Evolutionary conservation across 495 filamentous ascomycete genomes (phyloP), one percentile per base, ranked within the genome.

Genomic region (Penicillium argentinense): DNA sequence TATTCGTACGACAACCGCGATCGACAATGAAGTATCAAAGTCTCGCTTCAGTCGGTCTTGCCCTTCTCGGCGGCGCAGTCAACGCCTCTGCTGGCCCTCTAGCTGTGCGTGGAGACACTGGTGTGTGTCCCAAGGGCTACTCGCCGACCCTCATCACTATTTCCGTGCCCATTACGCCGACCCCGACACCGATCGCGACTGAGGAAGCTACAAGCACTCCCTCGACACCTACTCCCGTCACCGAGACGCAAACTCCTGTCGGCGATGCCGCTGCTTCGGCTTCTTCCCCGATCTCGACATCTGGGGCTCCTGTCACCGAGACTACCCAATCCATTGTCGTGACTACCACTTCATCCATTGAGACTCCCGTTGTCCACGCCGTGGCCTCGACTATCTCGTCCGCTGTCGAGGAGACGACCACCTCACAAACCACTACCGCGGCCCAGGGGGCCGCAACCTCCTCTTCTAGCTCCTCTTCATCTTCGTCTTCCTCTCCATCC

Each of bases 21-120:
- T n/a, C n/a, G 42, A 62, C 23, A 40, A 71, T 71, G 67, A 71
- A 64, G 57, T 69, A 62, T 36, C 62, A 66, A 17, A 46, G 34
- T 27, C 38, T 71, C 11, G 50, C 57, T 33, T 66, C 56, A 12
- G 22, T 69, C 12, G 54, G 54, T 29, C 27, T 66, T 13, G 63
- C 54, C 56, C 58, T 67, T 29, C 26, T 72, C 26, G 43, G 66
- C 30, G 46, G 48, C 16, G 59, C 60, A n/a, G 54, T 62, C 4
- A 54, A 60, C 5, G 62, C 62, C 19, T 64, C 65, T 37, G 66
- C 64, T 9, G 43, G 53, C 34, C 57, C 56, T 5, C 22, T 69
- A 7, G 38, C 39, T 21, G 38, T 38, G 21, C 49, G 42, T n/a
- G 49, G 58, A 3, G 50, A 60, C 19, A 29, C 51, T 22, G 47